Evolutionary conservation across 176 grass and related monocot species (phyloP).

Genomic region (Oryza coarctata): DNA sequence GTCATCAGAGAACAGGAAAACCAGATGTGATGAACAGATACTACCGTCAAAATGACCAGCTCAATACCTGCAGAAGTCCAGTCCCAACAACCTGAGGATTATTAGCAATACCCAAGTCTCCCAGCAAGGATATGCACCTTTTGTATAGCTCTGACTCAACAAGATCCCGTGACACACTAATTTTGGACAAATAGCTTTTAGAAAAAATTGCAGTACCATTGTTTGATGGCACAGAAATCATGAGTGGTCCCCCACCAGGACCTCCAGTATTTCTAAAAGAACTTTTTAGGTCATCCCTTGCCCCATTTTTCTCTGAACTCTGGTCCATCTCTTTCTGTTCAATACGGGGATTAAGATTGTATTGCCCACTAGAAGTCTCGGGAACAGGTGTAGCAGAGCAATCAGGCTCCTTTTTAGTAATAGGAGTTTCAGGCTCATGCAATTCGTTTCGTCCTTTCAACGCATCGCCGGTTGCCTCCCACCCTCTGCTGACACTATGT

Average conservation of each 20-base stretch:
- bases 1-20: slow-evolving; percentile 36
- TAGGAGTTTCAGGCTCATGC: slow-evolving; percentile 43
- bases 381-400: slow-evolving; percentile 36
- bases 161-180: slow-evolving; percentile 65
- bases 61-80: slow-evolving; percentile 41
- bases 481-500: slow-evolving; percentile 50
- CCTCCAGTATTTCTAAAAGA: slow-evolving; percentile 16
- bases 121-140: slow-evolving; percentile 59
- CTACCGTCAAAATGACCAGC: neutral
- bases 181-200: slow-evolving; percentile 66
- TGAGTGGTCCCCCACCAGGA: slow-evolving; percentile 19
- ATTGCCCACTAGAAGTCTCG: slow-evolving; percentile 38
- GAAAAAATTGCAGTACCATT: slow-evolving; percentile 45
- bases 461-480: slow-evolving; percentile 53
- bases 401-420: slow-evolving; percentile 56
- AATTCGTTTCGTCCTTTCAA: slow-evolving; percentile 60
- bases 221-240: slow-evolving; percentile 37
- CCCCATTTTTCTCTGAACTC: slow-evolving; percentile 39
- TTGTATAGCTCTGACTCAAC: slow-evolving; percentile 67
- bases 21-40: neutral
- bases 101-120: slow-evolving; percentile 43
- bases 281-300: slow-evolving; percentile 47
- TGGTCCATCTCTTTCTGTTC: slow-evolving; percentile 43
- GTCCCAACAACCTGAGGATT: slow-evolving; percentile 29
- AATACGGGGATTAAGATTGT: slow-evolving; percentile 24